Evolutionary conservation across 2,329 filamentous ascomycete species (phyloP).

Genomic region (Alternaria conjuncta): DNA sequence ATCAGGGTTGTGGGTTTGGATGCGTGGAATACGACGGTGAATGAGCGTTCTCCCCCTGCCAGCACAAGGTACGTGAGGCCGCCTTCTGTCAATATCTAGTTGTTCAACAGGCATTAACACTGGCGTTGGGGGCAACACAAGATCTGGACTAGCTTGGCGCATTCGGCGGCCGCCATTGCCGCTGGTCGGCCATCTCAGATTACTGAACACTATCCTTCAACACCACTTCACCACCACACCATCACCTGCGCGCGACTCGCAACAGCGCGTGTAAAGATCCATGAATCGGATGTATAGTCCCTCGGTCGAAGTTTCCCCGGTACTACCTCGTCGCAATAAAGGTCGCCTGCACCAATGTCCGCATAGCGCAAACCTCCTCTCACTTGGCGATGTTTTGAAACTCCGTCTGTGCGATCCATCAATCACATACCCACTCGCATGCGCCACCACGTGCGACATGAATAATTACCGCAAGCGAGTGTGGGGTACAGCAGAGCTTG

Average conservation of each 20-base stretch:
- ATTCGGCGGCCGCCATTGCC: not conserved
- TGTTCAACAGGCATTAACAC: not conserved
- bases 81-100: not conserved
- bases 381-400: not conserved
- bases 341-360: not conserved
- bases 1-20: not conserved
- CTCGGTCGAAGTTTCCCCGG: not conserved
- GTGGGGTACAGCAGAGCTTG: not conserved
- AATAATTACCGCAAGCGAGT: not conserved
- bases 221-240: not conserved
- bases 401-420: not conserved
- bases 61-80: not conserved
- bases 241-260: not conserved
- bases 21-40: not conserved
- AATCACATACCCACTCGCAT: not conserved
- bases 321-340: not conserved
- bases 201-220: not conserved
- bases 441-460: not conserved
- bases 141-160: not conserved
- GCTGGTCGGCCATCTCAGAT: not conserved
- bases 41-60: not conserved
- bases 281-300: not conserved
- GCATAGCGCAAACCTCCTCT: not conserved
- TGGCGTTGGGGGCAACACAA: not conserved
- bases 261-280: not conserved